Percentiles rank a stretch among this genome's conserved stretches.
Evolutionary conservation across 352 stramenopile species (phyloP).

Genomic region (Pythium pyrilobum): DNA sequence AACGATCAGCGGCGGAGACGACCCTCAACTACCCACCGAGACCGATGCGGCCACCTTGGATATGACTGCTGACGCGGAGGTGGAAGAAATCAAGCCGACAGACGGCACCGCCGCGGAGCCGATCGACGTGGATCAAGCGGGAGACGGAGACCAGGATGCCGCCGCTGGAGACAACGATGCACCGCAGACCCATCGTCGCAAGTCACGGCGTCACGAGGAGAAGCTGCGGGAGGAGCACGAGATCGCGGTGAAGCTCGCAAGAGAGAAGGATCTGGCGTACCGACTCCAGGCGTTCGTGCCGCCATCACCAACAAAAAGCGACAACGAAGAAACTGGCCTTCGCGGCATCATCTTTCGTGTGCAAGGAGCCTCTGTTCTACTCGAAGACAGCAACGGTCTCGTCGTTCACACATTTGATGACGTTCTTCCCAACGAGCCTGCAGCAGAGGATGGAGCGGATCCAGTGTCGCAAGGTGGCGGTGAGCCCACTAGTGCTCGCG

Average conservation of each 20-base stretch:
- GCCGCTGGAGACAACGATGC: slow-evolving; percentile 21
- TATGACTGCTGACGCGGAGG: background rate
- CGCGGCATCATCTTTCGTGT: slow-evolving; percentile 1
- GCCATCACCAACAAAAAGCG: background rate
- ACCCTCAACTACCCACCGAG: too few relatives aligned
- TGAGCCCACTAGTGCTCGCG: background rate
- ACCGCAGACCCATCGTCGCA: slow-evolving; percentile 31
- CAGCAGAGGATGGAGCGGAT: background rate
- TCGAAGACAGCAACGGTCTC: background rate
- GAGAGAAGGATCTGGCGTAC: slow-evolving; percentile 58
- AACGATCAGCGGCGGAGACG: background rate
- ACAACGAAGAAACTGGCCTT: background rate
- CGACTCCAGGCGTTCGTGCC: slow-evolving; percentile 42
- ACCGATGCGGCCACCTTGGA: background rate
- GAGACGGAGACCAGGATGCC: slow-evolving; percentile 4
- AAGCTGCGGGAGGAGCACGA: slow-evolving; percentile 63
- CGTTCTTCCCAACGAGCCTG: background rate
- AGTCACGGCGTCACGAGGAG: slow-evolving; percentile 63
- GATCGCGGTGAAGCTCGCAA: slow-evolving; percentile 47
- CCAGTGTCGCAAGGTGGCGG: background rate
- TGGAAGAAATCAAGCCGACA: background rate
- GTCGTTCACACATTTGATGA: slow-evolving; percentile 8
- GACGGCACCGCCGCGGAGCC: background rate
- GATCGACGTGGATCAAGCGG: slow-evolving; percentile 12
- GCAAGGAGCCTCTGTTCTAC: background rate